phyloP scores from a whole-genome alignment of 2,329 filamentous ascomycete genomes.

The Colletotrichum ledebouriae region DNA sequence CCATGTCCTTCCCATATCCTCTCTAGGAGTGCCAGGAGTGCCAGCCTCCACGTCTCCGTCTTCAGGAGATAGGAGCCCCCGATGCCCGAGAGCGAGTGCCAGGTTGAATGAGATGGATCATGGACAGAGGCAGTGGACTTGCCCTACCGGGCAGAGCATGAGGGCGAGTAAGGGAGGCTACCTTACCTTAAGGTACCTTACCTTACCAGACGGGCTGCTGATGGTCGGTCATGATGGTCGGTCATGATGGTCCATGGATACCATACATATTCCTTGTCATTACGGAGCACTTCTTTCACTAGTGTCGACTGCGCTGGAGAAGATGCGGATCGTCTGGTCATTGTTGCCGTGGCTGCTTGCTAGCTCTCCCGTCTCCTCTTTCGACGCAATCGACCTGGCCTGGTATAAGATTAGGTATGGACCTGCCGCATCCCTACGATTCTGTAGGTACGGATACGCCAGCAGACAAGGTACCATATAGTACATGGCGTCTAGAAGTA shows the following conservation, averaged over 20 bases:
- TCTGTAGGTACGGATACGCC: too few species aligned
- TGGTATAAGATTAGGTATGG: not conserved
- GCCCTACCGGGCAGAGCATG: conserved; percentile 35
- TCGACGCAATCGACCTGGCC: not conserved
- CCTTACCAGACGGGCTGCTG: too few species aligned
- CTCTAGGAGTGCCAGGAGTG: conserved; percentile 10
- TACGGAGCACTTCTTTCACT: conserved; percentile 18
- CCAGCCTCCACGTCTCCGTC: conserved; percentile 16
- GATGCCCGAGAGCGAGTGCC: conserved; percentile 14
- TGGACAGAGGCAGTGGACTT: conserved; percentile 16
- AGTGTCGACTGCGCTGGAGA: conserved; percentile 12
- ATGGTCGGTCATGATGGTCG: not conserved
- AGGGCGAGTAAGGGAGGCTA: conserved; percentile 21
- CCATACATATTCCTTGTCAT: conserved; percentile 25
- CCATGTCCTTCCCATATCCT: conserved; percentile 16
- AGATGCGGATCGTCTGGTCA: conserved; percentile 29
- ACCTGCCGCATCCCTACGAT: not conserved
- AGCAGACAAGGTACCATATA: not conserved
- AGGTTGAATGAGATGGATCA: conserved; percentile 16
- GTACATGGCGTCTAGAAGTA: not conserved
- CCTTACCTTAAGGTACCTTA: too few species aligned
- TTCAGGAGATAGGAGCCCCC: conserved; percentile 18
- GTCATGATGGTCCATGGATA: conserved; percentile 15
- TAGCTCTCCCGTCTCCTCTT: conserved; percentile 16
- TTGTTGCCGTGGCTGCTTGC: conserved; percentile 13